Conservation (phyloP, 106 monocot species). For the Allium sativum region DNA sequence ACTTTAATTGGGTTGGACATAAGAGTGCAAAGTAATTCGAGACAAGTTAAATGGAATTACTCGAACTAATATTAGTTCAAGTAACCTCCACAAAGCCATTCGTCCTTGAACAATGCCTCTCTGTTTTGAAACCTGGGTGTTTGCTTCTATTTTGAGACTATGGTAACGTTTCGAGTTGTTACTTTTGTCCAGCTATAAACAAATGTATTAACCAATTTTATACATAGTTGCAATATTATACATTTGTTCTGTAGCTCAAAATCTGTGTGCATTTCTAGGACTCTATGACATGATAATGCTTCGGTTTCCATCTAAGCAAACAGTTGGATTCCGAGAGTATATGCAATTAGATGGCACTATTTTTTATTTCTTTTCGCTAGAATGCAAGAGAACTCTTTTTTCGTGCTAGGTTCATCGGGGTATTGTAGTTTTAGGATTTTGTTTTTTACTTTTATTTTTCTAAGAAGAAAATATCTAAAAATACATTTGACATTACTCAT, state of each 20-base stretch:
- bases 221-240: neutral
- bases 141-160: conserved; percentile 93
- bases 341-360: conserved; percentile 81
- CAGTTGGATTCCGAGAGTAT: conserved; percentile 65
- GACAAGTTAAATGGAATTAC: too few relatives aligned
- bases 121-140: conserved; percentile 71
- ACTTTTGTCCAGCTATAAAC: neutral
- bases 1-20: too few relatives aligned
- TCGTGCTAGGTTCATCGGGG: conserved; percentile 69
- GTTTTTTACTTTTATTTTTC: neutral
- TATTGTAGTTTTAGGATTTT: conserved; percentile 10
- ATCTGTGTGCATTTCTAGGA: conserved; percentile 26
- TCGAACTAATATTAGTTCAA: too few relatives aligned
- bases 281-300: conserved; percentile 99
- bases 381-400: conserved; percentile 62
- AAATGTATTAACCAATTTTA: neutral
- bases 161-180: conserved; percentile 26
- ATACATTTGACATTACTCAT: too few relatives aligned
- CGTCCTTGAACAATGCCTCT: conserved; percentile 46
- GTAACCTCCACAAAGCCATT: too few relatives aligned
- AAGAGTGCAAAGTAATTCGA: too few relatives aligned
- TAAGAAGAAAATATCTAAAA: neutral
- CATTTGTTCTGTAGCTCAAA: neutral
- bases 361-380: conserved; percentile 90
- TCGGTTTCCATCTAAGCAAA: conserved; percentile 69